Evolutionary conservation across 148 eudicot genomes (phyloP).

Genomic region (Amaranthus hypochondriacus): DNA sequence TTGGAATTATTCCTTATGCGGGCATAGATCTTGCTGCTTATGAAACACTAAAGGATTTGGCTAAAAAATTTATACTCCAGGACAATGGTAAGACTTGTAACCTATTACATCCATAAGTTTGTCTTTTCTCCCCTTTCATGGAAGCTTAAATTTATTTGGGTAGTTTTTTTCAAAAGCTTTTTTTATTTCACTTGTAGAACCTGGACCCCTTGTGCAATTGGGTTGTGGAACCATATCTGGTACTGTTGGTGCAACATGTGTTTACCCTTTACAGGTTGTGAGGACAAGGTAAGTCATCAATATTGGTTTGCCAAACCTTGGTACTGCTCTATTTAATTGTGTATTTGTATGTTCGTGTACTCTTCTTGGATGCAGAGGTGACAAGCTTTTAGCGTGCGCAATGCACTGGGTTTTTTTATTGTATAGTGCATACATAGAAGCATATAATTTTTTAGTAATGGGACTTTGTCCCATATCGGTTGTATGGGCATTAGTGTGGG

Average conservation of each 20-base stretch:
- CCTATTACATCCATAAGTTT: not conserved
- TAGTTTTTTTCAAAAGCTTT: constrained; percentile 12
- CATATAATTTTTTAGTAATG: too few species aligned
- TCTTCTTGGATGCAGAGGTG: too few species aligned
- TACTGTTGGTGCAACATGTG: constrained; percentile 93
- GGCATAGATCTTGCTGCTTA: constrained; percentile 95
- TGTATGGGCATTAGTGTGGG: too few species aligned
- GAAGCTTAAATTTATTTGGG: constrained; percentile 3
- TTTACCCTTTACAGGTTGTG: constrained; percentile 91
- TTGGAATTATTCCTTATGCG: constrained; percentile 91
- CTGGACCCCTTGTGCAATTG: constrained; percentile 93
- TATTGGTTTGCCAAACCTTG: not conserved
- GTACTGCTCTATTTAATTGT: not conserved
- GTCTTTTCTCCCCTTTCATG: not conserved
- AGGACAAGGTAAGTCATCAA: constrained; percentile 67
- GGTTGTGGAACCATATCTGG: constrained; percentile 95
- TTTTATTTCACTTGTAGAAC: constrained; percentile 41
- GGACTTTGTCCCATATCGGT: too few species aligned
- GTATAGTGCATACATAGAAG: too few species aligned
- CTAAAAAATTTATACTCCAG: constrained; percentile 53
- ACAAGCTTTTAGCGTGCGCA: too few species aligned
- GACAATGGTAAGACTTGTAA: constrained; percentile 80
- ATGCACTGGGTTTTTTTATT: too few species aligned
- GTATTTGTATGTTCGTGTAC: not conserved
- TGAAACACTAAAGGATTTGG: constrained; percentile 82